phyloP scores from a whole-genome alignment of 2,329 filamentous ascomycete species.

The Colletotrichum phormii region DNA sequence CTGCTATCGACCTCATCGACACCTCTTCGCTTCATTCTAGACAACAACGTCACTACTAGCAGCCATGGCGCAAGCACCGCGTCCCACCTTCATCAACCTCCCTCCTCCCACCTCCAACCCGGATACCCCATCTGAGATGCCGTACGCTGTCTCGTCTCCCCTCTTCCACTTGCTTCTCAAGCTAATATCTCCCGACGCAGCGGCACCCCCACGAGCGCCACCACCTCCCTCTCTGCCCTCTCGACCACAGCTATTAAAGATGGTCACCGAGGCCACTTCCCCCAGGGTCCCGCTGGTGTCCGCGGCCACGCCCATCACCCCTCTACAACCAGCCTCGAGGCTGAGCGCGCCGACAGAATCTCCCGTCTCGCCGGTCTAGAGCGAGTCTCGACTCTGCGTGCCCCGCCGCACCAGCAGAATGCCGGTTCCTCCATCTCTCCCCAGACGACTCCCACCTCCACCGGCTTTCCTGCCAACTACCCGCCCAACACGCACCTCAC shows the following conservation, averaged over 20 bases:
- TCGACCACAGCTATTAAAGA: slow-evolving; percentile 97
- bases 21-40: background rate
- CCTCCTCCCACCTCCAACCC: slow-evolving; percentile 85
- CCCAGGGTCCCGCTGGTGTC: slow-evolving; percentile 63
- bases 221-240: slow-evolving; percentile 89
- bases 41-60: slow-evolving; percentile 1
- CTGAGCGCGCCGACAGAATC: slow-evolving; percentile 94
- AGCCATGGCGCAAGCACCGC: slow-evolving; percentile 54
- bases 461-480: slow-evolving; percentile 55
- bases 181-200: slow-evolving; percentile 56
- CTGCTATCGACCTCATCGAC: background rate
- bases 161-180: slow-evolving; percentile 1
- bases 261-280: slow-evolving; percentile 86
- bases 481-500: slow-evolving; percentile 53
- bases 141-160: slow-evolving; percentile 67
- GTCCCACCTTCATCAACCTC: slow-evolving; percentile 83
- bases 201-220: slow-evolving; percentile 92
- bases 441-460: slow-evolving; percentile 64
- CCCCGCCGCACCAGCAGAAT: slow-evolving; percentile 50
- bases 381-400: slow-evolving; percentile 81
- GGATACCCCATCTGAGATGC: slow-evolving; percentile 89
- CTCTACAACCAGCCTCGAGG: slow-evolving; percentile 82
- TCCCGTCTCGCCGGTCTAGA: slow-evolving; percentile 94
- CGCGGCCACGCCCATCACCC: slow-evolving; percentile 69
- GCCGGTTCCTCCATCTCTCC: slow-evolving; percentile 53